Evolutionary conservation across 2,329 filamentous ascomycete species (phyloP).

Genomic region (Microdochium trichocladiopsis): DNA sequence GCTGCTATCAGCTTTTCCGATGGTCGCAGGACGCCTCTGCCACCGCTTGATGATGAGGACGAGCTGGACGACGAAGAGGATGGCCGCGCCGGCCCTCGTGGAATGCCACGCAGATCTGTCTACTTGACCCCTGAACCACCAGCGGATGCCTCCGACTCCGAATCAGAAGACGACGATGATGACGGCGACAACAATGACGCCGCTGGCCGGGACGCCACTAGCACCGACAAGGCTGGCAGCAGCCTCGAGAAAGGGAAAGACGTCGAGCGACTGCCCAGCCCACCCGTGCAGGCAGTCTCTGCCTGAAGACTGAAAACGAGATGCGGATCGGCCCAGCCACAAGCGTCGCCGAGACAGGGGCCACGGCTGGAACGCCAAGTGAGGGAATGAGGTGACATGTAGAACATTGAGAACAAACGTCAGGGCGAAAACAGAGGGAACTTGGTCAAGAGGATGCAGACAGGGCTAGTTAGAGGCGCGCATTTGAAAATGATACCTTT

Average conservation of each 20-base stretch:
- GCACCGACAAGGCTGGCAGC: neutral
- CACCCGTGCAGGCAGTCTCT: constrained; percentile 23
- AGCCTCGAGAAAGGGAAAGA: neutral
- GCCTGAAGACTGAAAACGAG: constrained; percentile 13
- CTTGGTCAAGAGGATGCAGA: too few species aligned
- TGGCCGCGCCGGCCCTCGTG: neutral
- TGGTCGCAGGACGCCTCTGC: constrained; percentile 47
- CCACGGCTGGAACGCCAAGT: too few species aligned
- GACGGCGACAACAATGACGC: neutral
- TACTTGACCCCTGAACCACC: constrained; percentile 36
- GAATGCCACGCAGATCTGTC: constrained; percentile 3
- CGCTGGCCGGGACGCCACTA: neutral
- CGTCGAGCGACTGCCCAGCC: constrained; percentile 20
- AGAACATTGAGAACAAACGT: neutral
- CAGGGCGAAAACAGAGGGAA: too few species aligned
- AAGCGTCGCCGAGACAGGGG: too few species aligned
- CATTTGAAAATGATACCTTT: constrained; percentile 3
- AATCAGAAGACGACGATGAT: neutral
- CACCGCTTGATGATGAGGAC: constrained; percentile 31
- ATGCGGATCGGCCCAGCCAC: too few species aligned
- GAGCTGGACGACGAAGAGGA: constrained; percentile 4
- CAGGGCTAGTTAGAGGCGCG: constrained; percentile 11
- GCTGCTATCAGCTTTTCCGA: constrained; percentile 54
- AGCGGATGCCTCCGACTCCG: neutral
- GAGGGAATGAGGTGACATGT: neutral